These are phyloP conservation scores for Mrakia gelida DNA, from an alignment of 768 basidiomycete genomes.

Conservation along the genomic window DNA sequence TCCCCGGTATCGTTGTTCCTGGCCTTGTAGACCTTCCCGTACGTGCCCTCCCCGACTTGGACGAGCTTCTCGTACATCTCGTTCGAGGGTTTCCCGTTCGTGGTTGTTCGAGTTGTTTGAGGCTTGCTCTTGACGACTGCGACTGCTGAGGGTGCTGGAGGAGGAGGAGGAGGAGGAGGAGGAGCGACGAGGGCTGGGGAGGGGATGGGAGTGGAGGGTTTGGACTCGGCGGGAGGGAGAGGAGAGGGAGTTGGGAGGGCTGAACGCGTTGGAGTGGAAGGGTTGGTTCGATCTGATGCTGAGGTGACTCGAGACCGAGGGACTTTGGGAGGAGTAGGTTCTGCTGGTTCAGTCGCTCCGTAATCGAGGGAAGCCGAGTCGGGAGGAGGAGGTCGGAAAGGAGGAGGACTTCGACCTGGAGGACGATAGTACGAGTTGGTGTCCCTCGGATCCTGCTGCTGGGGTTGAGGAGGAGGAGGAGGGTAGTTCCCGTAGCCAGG, in stretches of 20 bases:
- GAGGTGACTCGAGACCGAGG: neutral
- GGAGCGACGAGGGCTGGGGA: neutral
- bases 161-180: neutral
- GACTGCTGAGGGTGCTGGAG: neutral
- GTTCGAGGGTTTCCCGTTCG: neutral
- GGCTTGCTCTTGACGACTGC: neutral
- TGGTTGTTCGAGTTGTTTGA: neutral
- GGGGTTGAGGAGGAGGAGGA: neutral
- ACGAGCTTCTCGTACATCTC: constrained; percentile 70
- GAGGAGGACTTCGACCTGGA: constrained; percentile 7
- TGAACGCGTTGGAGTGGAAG: neutral
- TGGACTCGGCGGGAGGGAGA: neutral
- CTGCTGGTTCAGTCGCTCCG: neutral
- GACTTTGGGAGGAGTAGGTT: neutral
- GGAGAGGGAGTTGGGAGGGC: neutral
- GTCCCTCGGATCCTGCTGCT: neutral
- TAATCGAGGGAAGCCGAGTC: constrained; percentile 2
- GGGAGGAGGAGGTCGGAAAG: neutral
- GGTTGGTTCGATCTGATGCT: neutral
- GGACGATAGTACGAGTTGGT: neutral
- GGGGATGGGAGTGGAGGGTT: neutral
- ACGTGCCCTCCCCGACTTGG: constrained; percentile 97
- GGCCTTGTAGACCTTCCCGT: constrained; percentile 97
- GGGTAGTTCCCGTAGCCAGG: neutral
- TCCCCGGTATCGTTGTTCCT: constrained; percentile 69